Evolutionary conservation across 139 green algal species (phyloP), one percentile per base, ranked within the genome.

Genomic region (Coelastrella sp.): DNA sequence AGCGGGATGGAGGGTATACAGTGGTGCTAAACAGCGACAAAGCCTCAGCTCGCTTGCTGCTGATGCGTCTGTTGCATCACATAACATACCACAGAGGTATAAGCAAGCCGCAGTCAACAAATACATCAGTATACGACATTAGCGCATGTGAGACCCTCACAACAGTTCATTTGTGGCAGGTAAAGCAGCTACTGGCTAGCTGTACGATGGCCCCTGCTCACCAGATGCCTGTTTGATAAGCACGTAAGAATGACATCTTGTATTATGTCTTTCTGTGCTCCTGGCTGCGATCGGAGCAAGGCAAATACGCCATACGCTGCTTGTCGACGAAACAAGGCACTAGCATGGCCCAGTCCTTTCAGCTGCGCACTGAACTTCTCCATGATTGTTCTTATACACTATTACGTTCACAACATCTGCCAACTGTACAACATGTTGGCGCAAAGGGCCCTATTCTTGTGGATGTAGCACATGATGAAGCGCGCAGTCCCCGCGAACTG

Each of bases 291-390:
- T 58, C 59, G 82, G 64, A 87, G 82, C 65, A 87, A 71, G 5
- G 82, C 82, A 68, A 87, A 87, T 54, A 87, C 82, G 65, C 82
- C 82, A 32, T 66, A 87, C 13, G 65, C 82, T 64, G 82, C 82
- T 71, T 87, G 82, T 4, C 82, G 64, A 19, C 82, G 82, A 87
- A 87, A 78, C 14, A 87, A 47, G 14, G 82, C 32, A 47, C 82
- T 87, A 6, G 64, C 32, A 56, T 87, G 82, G 4, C 16, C 23
- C 32, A 87, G 82, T 3, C 82, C 82, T 71, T 87, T 87, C 6
- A 87, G 32, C 13, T 87, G 82, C 23, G 82, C 82, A 5, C 64
- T 7, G 59, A 75, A 66, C 57, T 64, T 61, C 7, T 85, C 79
- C 7, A 73, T 22, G 23, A 57, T 23, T 32, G 60, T 83, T 20